These are phyloP conservation scores for Orychophragmus violaceus DNA, from an alignment of 345 rosid genomes.

Conservation along the genomic window DNA sequence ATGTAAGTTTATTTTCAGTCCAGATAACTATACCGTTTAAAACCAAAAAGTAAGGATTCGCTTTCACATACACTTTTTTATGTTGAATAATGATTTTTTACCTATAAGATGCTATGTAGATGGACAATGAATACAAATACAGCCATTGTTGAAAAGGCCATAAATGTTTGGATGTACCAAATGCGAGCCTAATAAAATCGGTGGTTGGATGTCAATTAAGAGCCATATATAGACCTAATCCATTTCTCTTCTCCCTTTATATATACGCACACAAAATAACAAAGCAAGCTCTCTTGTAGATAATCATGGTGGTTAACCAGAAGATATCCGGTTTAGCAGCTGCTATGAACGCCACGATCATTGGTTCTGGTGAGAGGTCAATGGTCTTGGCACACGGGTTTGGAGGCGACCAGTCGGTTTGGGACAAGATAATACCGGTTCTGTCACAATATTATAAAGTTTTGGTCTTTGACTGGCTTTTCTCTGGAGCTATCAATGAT, in stretches of 20 bases:
- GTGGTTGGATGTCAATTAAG: conserved; percentile 33
- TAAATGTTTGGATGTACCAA: conserved; percentile 27
- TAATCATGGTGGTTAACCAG: conserved; percentile 37
- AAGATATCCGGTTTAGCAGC: conserved; percentile 32
- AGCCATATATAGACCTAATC: conserved; percentile 20
- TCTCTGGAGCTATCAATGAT: conserved; percentile 62
- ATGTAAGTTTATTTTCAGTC: neutral
- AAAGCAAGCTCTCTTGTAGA: conserved; percentile 2
- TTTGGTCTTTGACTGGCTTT: conserved; percentile 67
- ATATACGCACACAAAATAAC: conserved; percentile 13
- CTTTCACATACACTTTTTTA: conserved; percentile 3
- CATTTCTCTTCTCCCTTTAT: conserved; percentile 12
- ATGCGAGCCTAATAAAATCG: conserved; percentile 34
- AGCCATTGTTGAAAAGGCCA: conserved; percentile 30
- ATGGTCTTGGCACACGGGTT: conserved; percentile 67
- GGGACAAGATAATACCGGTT: conserved; percentile 53
- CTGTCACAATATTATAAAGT: conserved; percentile 43
- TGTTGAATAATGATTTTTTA: neutral
- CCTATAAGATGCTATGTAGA: conserved; percentile 15
- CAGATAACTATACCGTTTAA: conserved; percentile 3
- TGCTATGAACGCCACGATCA: conserved; percentile 56
- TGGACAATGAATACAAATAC: conserved; percentile 25
- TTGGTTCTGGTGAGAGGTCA: conserved; percentile 41
- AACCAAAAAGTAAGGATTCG: conserved; percentile 16
- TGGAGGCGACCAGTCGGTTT: conserved; percentile 61